Evolutionary conservation across 768 basidiomycete genomes (phyloP).

Genomic region (Infundibulicybe gibba): DNA sequence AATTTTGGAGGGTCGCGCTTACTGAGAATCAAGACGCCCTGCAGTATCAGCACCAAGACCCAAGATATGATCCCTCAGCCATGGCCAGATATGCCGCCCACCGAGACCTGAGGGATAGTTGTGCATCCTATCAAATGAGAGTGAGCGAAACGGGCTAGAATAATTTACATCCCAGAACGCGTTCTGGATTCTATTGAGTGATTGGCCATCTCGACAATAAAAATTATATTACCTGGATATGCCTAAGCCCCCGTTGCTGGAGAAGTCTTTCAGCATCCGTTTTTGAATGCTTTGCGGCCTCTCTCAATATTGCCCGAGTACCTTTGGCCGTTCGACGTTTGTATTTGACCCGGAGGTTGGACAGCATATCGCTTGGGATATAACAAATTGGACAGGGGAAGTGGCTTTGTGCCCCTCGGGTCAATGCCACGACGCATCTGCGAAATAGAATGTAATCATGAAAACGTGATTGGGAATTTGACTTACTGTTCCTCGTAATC

Average conservation of each 20-base stretch:
- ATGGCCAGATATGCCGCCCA: conserved; percentile 25
- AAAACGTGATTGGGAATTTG: not conserved
- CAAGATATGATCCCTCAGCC: conserved; percentile 16
- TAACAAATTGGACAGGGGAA: conserved; percentile 36
- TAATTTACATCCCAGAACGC: conserved; percentile 31
- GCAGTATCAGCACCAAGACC: conserved; percentile 5
- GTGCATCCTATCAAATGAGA: conserved; percentile 38
- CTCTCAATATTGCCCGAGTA: conserved; percentile 7
- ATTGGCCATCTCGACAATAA: not conserved
- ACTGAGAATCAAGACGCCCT: conserved; percentile 21
- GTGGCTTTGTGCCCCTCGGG: conserved; percentile 18
- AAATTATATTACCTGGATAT: conserved; percentile 15
- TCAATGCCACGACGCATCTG: conserved; percentile 36
- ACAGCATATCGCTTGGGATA: conserved; percentile 20
- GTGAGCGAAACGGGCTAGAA: conserved; percentile 28
- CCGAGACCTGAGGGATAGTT: conserved; percentile 25
- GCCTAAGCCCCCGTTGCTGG: conserved; percentile 15
- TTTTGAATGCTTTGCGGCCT: conserved; percentile 6
- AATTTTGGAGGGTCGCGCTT: conserved; percentile 1
- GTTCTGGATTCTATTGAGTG: conserved; percentile 23
- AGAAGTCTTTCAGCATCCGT: conserved; percentile 14
- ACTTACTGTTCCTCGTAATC: conserved; percentile 42
- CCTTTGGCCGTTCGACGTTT: conserved; percentile 11
- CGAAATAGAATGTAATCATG: not conserved
- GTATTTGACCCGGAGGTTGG: conserved; percentile 14